phyloP scores from a whole-genome alignment of 2,329 filamentous ascomycete species.

The Fusarium chlamydosporum region DNA sequence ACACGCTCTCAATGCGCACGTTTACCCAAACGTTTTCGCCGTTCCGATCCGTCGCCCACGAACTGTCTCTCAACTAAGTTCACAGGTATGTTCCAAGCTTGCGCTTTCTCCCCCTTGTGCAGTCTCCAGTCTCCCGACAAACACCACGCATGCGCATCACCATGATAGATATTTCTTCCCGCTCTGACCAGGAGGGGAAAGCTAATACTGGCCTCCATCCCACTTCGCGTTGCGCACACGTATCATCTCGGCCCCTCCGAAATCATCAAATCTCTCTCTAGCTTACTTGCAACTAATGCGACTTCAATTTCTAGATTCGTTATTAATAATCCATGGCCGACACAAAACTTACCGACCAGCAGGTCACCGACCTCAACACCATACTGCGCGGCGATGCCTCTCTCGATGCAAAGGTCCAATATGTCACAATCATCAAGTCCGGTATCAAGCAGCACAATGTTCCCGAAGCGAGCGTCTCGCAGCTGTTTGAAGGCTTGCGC shows the following conservation, averaged over 20 bases:
- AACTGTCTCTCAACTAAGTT: conserved; percentile 34
- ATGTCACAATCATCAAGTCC: conserved; percentile 83
- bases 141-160: conserved; percentile 34
- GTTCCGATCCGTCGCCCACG: conserved; percentile 37
- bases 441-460: conserved; percentile 94
- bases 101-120: conserved; percentile 13
- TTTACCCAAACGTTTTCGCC: conserved; percentile 26
- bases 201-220: conserved; percentile 19
- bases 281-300: conserved; percentile 26
- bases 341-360: conserved; percentile 68
- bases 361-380: conserved; percentile 68
- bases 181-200: conserved; percentile 24
- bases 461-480: conserved; percentile 77
- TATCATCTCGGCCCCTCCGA: conserved; percentile 18
- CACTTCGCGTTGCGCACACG: conserved; percentile 38
- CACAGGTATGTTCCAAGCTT: conserved; percentile 39
- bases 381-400: conserved; percentile 73
- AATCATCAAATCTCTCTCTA: conserved; percentile 9
- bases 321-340: conserved; percentile 63
- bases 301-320: conserved; percentile 39
- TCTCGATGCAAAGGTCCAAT: conserved; percentile 78
- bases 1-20: conserved; percentile 46
- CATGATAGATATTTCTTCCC: conserved; percentile 26
- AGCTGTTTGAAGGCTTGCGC: conserved; percentile 86
- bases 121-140: conserved; percentile 32